These are phyloP conservation scores for Neurospora sp. DNA, from an alignment of 495 filamentous ascomycete species.

Conservation along the genomic window DNA sequence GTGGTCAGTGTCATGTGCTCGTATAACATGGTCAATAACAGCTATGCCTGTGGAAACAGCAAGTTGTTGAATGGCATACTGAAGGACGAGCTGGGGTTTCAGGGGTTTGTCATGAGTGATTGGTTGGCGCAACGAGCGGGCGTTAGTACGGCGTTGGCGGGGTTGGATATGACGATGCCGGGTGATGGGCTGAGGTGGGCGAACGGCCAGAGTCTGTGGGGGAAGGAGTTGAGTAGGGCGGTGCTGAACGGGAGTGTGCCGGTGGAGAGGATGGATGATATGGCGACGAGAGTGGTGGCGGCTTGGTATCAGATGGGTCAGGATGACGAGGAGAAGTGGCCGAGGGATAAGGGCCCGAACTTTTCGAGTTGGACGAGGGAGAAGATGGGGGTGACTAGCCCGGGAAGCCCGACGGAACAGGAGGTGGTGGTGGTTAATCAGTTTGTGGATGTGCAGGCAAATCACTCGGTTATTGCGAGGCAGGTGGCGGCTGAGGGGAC, in stretches of 20 bases:
- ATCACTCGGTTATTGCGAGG: conserved; percentile 60
- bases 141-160: conserved; percentile 68
- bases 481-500: conserved; percentile 75
- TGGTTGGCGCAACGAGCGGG: conserved; percentile 87
- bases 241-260: conserved; percentile 79
- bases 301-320: conserved; percentile 88
- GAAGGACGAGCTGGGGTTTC: conserved; percentile 90
- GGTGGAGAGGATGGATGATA: conserved; percentile 77
- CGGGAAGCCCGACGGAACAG: conserved; percentile 47
- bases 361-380: conserved; percentile 87
- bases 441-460: conserved; percentile 62
- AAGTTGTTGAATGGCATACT: conserved; percentile 87
- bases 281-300: conserved; percentile 85
- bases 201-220: conserved; percentile 73
- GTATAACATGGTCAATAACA: conserved; percentile 87
- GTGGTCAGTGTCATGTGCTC: conserved; percentile 83
- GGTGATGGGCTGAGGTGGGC: conserved; percentile 75
- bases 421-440: conserved; percentile 59
- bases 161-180: conserved; percentile 93
- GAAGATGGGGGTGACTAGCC: conserved; percentile 51
- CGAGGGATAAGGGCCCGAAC: conserved; percentile 60
- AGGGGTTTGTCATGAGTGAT: conserved; percentile 87
- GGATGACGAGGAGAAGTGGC: conserved; percentile 56
- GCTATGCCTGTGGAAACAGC: conserved; percentile 84
- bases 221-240: conserved; percentile 62